A percentile compares a stretch with the other conserved stretches of the same genome.
Conservation (phyloP, 2,329 filamentous ascomycete species). For the Fonsecaea pedrosoi region DNA sequence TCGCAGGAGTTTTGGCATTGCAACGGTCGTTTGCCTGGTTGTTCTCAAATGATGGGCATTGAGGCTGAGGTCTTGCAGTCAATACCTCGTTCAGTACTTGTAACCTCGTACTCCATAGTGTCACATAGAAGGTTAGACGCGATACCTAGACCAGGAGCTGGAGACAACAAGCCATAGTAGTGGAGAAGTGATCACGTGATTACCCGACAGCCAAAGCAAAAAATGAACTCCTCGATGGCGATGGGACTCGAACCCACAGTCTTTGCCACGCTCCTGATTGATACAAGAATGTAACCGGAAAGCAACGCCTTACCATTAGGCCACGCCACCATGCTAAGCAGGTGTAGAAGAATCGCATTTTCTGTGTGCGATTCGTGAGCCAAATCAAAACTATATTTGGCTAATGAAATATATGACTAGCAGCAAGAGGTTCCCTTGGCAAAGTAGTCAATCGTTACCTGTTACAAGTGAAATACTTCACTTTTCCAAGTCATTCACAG, state of each 20-base stretch:
- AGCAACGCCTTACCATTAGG: constrained; percentile 44
- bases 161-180: too few relatives aligned
- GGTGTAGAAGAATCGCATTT: constrained; percentile 24
- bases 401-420: neutral
- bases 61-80: too few relatives aligned
- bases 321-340: constrained; percentile 22
- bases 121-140: too few relatives aligned
- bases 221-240: constrained; percentile 22
- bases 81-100: too few relatives aligned
- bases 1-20: too few relatives aligned
- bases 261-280: constrained; percentile 36
- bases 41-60: too few relatives aligned
- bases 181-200: too few relatives aligned
- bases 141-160: too few relatives aligned
- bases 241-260: constrained; percentile 43
- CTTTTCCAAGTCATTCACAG: neutral
- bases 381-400: constrained; percentile 17
- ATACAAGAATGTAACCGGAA: constrained; percentile 34
- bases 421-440: neutral
- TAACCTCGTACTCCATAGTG: too few relatives aligned
- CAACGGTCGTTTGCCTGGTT: too few relatives aligned
- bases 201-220: too few relatives aligned
- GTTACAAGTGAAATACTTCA: neutral
- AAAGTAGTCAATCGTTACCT: neutral
- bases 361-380: constrained; percentile 32